Base-by-base conservation (phyloP, 73 alveolate genomes). In the Paramecium sexaurelia region DNA sequence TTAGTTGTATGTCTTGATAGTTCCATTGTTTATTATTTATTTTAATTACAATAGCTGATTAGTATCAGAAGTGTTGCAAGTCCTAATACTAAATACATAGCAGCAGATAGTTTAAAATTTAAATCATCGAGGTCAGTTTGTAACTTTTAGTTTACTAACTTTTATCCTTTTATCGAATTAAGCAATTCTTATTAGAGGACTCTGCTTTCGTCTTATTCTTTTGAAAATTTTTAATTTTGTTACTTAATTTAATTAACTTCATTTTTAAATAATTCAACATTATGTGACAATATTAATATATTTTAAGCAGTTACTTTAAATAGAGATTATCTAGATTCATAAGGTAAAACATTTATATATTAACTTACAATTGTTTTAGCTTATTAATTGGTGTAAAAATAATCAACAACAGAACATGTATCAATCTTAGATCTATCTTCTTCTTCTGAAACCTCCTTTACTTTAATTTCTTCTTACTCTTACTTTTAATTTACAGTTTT, bases 271-370 rank as follows among this genome's bases (percentile, higher is more conserved):
- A 73, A 20, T 36, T 73, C 87, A 13, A 36, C 55, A 39, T 73
- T 73, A 36, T 73, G 87, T n/a, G 87, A 73, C 55, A 73, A 22
- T 9, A 73, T 73, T 3, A 36, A n/a, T 15, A 73, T 73, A 17
- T 73, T 73, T 20, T 73, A 2, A 27, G 87, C 87, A 27, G 87
- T 73, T 20, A 73, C 87, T 39, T 73, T 73, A 7, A 73, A 36
- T 19, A 73, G 20, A n/a, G 66, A 36, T 39, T 73, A 11, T 24
- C 27, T 73, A 10, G 87, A 36, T 36, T 33, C 56, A 36, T 32
- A 73, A 5, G 87, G 87, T 7, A 33, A 39, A 5, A 73, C 55
- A 33, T 73, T 73, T 0, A 36, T 39, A 73, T 27, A 73, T 36
- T 73, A 32, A 39, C 26, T 33, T 33, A 33, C 87, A 35, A 73